A percentile compares a stretch with the other conserved stretches of the same genome.
phyloP scores from a whole-genome alignment of 129 eudicot species.

The Ambrosia trifida region DNA sequence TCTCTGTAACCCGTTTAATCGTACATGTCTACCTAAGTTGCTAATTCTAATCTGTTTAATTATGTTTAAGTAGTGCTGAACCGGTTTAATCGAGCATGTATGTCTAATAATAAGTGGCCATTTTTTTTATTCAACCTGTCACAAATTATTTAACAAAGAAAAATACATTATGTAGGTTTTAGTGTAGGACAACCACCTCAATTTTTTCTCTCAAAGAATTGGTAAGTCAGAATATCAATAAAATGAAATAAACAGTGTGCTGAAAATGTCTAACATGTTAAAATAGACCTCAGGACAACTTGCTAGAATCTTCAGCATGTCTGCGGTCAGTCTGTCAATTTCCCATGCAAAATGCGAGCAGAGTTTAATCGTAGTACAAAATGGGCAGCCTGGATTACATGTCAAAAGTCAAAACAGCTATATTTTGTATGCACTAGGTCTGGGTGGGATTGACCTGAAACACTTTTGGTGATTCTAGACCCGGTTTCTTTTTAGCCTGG shows the following conservation, averaged over 20 bases:
- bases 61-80: too few species aligned
- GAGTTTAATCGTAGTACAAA: background rate
- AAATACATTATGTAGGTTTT: background rate
- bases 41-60: too few species aligned
- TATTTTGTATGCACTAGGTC: background rate
- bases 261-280: background rate
- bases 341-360: background rate
- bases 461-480: background rate
- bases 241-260: background rate
- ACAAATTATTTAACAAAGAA: too few species aligned
- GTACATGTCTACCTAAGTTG: too few species aligned
- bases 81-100: too few species aligned
- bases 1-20: too few species aligned
- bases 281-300: background rate
- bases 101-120: too few species aligned
- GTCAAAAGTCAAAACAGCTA: background rate
- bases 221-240: background rate
- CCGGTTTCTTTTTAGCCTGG: background rate
- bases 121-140: too few species aligned
- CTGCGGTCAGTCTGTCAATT: background rate
- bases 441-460: background rate
- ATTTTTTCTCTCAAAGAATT: background rate
- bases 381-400: background rate
- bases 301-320: background rate
- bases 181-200: background rate